Conservation (phyloP, 2,329 filamentous ascomycete genomes). For the Sporothrix schenckii region DNA sequence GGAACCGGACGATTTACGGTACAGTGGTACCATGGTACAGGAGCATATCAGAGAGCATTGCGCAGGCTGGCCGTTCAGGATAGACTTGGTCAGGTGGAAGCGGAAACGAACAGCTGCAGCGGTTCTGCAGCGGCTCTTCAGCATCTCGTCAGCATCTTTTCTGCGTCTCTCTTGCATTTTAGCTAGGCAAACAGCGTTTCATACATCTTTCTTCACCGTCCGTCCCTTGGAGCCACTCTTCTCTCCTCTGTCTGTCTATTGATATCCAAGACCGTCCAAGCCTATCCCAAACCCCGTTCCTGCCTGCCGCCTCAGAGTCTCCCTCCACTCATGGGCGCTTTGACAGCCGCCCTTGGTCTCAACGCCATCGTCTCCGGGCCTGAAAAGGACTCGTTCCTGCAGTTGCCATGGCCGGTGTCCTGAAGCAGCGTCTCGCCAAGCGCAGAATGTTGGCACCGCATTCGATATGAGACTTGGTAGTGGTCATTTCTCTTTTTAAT, state of each 20-base stretch:
- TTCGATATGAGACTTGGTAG: not conserved
- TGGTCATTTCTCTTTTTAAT: not conserved
- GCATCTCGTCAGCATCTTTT: not conserved
- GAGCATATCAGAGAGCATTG: not conserved
- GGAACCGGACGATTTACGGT: constrained; percentile 7
- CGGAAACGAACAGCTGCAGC: not conserved
- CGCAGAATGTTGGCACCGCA: not conserved
- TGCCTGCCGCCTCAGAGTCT: not conserved
- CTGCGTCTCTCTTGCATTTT: constrained; percentile 9
- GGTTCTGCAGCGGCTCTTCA: not conserved
- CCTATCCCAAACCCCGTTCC: not conserved
- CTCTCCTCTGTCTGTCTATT: not conserved
- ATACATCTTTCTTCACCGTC: not conserved
- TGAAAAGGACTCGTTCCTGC: not conserved
- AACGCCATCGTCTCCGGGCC: not conserved
- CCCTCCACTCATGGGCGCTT: not conserved
- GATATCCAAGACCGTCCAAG: not conserved
- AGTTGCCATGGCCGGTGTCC: not conserved
- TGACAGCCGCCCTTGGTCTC: not conserved
- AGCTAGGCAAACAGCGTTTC: constrained; percentile 13
- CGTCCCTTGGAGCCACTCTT: not conserved
- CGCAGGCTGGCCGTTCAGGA: not conserved
- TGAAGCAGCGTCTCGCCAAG: constrained; percentile 3
- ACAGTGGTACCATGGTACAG: not conserved
- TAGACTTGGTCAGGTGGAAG: not conserved